A percentile compares a stretch with the other conserved stretches of the same genome.
These are phyloP conservation scores for Ustilago curta DNA, from an alignment of 1,284 basidiomycete genomes.

Conservation along the genomic window DNA sequence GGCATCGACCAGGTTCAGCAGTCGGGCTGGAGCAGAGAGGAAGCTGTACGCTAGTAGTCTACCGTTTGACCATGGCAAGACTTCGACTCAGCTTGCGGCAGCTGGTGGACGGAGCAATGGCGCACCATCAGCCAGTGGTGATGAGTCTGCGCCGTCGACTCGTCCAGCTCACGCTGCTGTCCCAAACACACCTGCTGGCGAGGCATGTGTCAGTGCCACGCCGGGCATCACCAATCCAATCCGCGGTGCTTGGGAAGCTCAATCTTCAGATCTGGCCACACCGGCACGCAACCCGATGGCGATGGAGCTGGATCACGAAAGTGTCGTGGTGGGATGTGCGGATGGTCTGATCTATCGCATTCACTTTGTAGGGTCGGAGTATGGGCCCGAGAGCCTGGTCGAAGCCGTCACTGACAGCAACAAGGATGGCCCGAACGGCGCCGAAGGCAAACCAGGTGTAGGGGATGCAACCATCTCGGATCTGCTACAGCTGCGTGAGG, in stretches of 20 bases:
- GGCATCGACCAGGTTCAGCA: slow-evolving; percentile 85
- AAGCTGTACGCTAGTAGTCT: slow-evolving; percentile 65
- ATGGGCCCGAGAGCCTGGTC: slow-evolving; percentile 25
- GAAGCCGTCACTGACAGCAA: not conserved
- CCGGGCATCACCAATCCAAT: slow-evolving; percentile 38
- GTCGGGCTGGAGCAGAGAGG: slow-evolving; percentile 80
- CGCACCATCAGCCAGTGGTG: slow-evolving; percentile 2
- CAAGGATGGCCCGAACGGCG: slow-evolving; percentile 2
- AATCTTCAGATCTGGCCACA: slow-evolving; percentile 33
- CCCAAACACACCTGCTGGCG: not conserved
- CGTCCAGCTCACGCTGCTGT: too few species aligned
- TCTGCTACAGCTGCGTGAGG: slow-evolving; percentile 48
- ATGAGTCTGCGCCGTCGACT: not conserved
- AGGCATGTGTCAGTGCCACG: not conserved
- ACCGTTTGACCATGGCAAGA: slow-evolving; percentile 45
- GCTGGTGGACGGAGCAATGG: not conserved
- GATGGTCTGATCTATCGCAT: slow-evolving; percentile 61
- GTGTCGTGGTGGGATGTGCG: slow-evolving; percentile 57
- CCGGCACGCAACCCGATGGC: slow-evolving; percentile 60
- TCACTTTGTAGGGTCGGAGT: slow-evolving; percentile 57
- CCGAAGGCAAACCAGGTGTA: slow-evolving; percentile 9
- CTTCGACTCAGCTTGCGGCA: slow-evolving; percentile 27
- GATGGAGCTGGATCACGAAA: slow-evolving; percentile 62
- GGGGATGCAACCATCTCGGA: slow-evolving; percentile 56
- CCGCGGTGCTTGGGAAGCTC: slow-evolving; percentile 55